phyloP scores from a whole-genome alignment of 768 basidiomycete species.

The Daedaleopsis nitida region DNA sequence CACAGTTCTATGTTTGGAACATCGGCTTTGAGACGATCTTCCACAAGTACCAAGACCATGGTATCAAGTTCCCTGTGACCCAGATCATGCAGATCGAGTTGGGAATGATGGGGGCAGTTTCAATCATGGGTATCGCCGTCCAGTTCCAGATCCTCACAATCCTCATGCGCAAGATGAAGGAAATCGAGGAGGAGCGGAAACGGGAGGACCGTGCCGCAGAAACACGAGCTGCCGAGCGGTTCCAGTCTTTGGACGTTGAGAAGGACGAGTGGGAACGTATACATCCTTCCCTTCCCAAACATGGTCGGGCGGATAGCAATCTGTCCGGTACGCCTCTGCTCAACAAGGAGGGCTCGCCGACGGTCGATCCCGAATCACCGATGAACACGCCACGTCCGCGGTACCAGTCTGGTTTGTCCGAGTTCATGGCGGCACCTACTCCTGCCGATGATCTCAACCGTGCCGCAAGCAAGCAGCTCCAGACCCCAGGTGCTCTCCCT shows the following conservation, averaged over 20 bases:
- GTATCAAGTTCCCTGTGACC: constrained; percentile 78
- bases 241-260: constrained; percentile 66
- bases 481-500: constrained; percentile 62
- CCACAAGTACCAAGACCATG: constrained; percentile 67
- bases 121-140: constrained; percentile 86
- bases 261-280: constrained; percentile 86
- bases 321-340: constrained; percentile 66
- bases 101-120: constrained; percentile 81
- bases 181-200: constrained; percentile 76
- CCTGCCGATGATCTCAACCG: constrained; percentile 64
- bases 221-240: constrained; percentile 66
- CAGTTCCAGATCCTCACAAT: constrained; percentile 85
- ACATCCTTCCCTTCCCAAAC: constrained; percentile 65
- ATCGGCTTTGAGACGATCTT: constrained; percentile 83
- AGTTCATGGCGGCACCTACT: constrained; percentile 60
- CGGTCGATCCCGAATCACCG: constrained; percentile 54
- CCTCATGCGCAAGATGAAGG: constrained; percentile 75
- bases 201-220: constrained; percentile 78
- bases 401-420: constrained; percentile 68
- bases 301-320: constrained; percentile 64
- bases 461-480: constrained; percentile 44
- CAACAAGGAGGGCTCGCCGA: constrained; percentile 40
- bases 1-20: constrained; percentile 94
- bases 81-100: constrained; percentile 94
- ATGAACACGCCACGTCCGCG: constrained; percentile 54